These are phyloP conservation scores for Sonneratia alba DNA, from an alignment of 345 rosid genomes.

Conservation along the genomic window DNA sequence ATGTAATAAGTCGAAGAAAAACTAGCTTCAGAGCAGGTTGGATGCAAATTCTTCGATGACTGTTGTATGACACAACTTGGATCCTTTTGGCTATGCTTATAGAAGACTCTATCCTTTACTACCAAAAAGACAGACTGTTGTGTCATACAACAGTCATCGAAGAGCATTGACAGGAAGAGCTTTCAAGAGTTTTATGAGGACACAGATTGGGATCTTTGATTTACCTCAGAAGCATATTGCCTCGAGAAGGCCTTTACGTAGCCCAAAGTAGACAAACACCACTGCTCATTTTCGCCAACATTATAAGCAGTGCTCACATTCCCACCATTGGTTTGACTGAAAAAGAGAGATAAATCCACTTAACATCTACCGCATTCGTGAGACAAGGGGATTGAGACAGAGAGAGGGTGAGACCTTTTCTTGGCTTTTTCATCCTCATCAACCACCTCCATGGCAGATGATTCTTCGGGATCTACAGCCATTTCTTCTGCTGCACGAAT, in stretches of 20 bases:
- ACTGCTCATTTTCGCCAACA: conserved; percentile 76
- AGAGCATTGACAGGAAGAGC: background rate
- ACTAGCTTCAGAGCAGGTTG: background rate
- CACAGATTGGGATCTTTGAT: background rate
- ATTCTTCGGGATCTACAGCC: conserved; percentile 44
- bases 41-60: no score
- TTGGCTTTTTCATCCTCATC: conserved; percentile 50
- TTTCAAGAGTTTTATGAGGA: background rate
- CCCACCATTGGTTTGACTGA: conserved; percentile 47
- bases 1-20: background rate
- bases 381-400: background rate
- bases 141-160: no score
- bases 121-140: no score
- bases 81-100: no score
- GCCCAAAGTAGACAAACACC: conserved; percentile 91
- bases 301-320: conserved; percentile 22
- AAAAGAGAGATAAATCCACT: background rate
- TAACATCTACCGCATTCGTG: background rate
- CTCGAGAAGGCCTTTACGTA: conserved; percentile 81
- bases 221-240: conserved; percentile 89
- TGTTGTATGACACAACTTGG: no score
- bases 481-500: conserved; percentile 31
- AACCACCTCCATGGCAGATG: conserved; percentile 79
- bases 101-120: no score
- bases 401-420: conserved; percentile 21